phyloP scores from a whole-genome alignment of 2,329 filamentous ascomycete genomes.

The Stagonosporopsis vannaccii region DNA sequence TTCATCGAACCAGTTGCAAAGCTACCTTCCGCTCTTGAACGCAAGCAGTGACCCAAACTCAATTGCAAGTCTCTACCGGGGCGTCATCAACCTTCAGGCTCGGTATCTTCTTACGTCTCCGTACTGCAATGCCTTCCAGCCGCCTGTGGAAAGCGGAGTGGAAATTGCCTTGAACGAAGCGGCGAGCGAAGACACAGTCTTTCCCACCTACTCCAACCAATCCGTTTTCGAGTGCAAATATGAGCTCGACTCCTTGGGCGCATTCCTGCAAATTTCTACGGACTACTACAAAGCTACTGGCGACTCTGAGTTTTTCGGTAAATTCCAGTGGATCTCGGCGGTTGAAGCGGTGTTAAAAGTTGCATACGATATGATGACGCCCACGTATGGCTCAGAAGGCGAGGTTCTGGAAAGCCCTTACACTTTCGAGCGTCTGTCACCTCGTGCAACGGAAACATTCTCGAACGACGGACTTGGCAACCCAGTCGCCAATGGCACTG shows the following conservation, averaged over 20 bases:
- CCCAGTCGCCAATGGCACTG: constrained; percentile 57
- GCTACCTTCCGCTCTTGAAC: constrained; percentile 68
- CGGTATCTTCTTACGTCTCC: constrained; percentile 69
- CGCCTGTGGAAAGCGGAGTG: constrained; percentile 57
- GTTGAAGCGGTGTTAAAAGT: constrained; percentile 55
- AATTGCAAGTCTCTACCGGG: constrained; percentile 72
- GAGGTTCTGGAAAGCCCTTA: constrained; percentile 55
- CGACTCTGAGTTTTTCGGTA: constrained; percentile 58
- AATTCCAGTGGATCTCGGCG: constrained; percentile 57
- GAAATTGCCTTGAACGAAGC: constrained; percentile 48
- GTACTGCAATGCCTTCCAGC: constrained; percentile 63
- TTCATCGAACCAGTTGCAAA: constrained; percentile 74
- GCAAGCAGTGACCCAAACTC: constrained; percentile 63
- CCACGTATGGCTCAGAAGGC: constrained; percentile 58
- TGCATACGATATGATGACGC: constrained; percentile 56
- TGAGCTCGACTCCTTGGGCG: constrained; percentile 61
- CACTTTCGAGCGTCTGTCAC: constrained; percentile 54
- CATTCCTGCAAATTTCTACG: constrained; percentile 58
- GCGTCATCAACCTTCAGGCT: constrained; percentile 75
- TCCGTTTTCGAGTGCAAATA: constrained; percentile 63
- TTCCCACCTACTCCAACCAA: constrained; percentile 52
- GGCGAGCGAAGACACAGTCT: constrained; percentile 52
- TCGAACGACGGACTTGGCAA: constrained; percentile 63
- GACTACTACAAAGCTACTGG: constrained; percentile 59
- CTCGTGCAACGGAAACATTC: constrained; percentile 56